Conservation (phyloP, 768 basidiomycete species). For the Mycena maculata region DNA sequence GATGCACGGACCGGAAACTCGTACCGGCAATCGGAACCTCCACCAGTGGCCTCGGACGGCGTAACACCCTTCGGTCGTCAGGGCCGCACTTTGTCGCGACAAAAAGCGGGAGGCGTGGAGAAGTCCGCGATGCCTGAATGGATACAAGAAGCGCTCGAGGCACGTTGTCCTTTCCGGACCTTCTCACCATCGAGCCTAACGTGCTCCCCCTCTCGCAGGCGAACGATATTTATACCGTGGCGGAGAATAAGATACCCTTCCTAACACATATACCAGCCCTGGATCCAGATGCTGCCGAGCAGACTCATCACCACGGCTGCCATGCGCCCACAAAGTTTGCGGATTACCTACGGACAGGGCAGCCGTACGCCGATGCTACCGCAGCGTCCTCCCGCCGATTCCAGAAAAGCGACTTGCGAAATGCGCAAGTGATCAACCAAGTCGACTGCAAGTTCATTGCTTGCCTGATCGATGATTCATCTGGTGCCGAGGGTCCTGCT, state of each 20-base stretch:
- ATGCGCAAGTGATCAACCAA: constrained; percentile 78
- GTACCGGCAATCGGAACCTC: constrained; percentile 46
- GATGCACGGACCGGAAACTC: constrained; percentile 81
- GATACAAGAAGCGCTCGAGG: constrained; percentile 72
- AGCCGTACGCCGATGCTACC: constrained; percentile 25
- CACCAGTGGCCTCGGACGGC: constrained; percentile 29
- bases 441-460: constrained; percentile 93
- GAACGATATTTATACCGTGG: constrained; percentile 65
- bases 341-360: constrained; percentile 33
- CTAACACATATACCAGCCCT: constrained; percentile 24
- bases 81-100: constrained; percentile 34
- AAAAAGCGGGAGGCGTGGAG: constrained; percentile 33
- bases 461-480: constrained; percentile 62
- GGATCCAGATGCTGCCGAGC: constrained; percentile 13
- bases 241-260: constrained; percentile 59
- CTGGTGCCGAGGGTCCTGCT: constrained; percentile 15
- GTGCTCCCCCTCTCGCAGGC: constrained; percentile 48
- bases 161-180: constrained; percentile 38
- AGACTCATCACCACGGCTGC: constrained; percentile 20
- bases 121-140: constrained; percentile 62
- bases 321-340: constrained; percentile 27
- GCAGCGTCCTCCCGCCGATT: constrained; percentile 52
- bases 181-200: constrained; percentile 25
- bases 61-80: constrained; percentile 40
- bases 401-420: constrained; percentile 62